phyloP scores from a whole-genome alignment of 306 rosid genomes.

The Pterocarpus macrocarpus region DNA sequence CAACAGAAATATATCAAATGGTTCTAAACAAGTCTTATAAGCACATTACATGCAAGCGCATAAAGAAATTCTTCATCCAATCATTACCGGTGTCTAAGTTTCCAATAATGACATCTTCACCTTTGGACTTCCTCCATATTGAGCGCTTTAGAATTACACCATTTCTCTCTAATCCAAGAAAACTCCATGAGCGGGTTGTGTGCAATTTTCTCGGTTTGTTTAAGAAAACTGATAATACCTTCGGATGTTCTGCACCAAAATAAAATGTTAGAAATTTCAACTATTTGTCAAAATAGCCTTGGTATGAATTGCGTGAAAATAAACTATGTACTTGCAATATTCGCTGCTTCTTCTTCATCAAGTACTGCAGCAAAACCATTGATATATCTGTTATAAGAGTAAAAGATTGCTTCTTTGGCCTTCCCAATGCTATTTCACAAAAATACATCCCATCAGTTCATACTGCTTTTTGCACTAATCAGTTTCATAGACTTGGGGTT shows the following conservation, averaged over 20 bases:
- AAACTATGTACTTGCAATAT: conserved; percentile 55
- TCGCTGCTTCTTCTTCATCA: conserved; percentile 61
- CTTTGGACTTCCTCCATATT: conserved; percentile 61
- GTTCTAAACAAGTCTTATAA: not conserved
- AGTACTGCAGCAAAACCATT: conserved; percentile 87
- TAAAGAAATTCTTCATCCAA: not conserved
- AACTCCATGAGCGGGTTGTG: conserved; percentile 80
- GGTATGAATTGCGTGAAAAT: not conserved
- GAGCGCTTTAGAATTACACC: conserved; percentile 45
- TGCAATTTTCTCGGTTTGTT: conserved; percentile 55
- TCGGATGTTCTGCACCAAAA: conserved; percentile 56
- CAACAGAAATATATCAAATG: too few species aligned
- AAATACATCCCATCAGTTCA: not conserved
- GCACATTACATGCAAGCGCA: not conserved
- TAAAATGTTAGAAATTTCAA: too few species aligned
- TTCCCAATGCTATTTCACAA: conserved; percentile 49
- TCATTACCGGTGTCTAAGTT: conserved; percentile 74
- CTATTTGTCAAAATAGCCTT: too few species aligned
- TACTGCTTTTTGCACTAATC: not conserved
- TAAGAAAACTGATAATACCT: conserved; percentile 65
- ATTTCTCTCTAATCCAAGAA: conserved; percentile 56
- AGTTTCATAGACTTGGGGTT: not conserved
- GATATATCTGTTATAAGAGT: conserved; percentile 66
- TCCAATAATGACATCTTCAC: conserved; percentile 71
- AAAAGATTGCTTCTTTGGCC: conserved; percentile 66